Base-by-base conservation (phyloP, 208 protist genomes). In the Trypanosoma grayi region DNA sequence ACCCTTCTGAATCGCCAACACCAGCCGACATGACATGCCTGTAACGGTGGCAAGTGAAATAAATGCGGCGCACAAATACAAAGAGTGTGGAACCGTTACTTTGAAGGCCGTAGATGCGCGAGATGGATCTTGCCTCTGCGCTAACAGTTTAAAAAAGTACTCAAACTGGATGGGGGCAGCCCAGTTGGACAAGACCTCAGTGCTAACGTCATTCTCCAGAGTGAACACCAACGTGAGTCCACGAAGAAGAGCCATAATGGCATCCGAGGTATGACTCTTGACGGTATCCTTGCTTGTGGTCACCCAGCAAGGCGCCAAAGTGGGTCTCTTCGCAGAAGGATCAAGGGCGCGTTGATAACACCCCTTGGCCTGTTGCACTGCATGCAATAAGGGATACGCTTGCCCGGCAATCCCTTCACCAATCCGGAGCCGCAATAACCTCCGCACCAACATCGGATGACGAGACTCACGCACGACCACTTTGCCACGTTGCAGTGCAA, bases 381-480 rank as follows among this genome's bases (percentile, higher is more conserved):
- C 73, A 45, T 51, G 9, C 1, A 69, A 0, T 80, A 70, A 75
- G 82, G 87, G 28, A 80, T 25, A 33, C 79, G 37, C 16, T 16
- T 53, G 73, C 10, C 58, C 66, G 18, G 5, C 25, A 39, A 13
- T 11, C 2, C 2, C 16, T 36, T 60, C 53, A 11, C 8, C 41
- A n/a, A 31, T 60, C 25, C 51, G 45, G 6, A 81, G 14, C 11
- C 65, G 55, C 24, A 95, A 67, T 33, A 95, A 31, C 8, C 14
- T 46, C 16, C 77, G 69, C 5, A 77, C 60, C 34, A 95, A 61
- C 9, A 54, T 18, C 14, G 83, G 82, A 53, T 93, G 84, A 14
- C 64, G 73, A 0, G 80, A 60, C 58, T 90, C 70, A 3, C 76
- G 74, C 68, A 86, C 85, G 37, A 95, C 22, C 9, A 80, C 40